phyloP scores from a whole-genome alignment of 495 filamentous ascomycete species.

The Cryomyces antarcticus region DNA sequence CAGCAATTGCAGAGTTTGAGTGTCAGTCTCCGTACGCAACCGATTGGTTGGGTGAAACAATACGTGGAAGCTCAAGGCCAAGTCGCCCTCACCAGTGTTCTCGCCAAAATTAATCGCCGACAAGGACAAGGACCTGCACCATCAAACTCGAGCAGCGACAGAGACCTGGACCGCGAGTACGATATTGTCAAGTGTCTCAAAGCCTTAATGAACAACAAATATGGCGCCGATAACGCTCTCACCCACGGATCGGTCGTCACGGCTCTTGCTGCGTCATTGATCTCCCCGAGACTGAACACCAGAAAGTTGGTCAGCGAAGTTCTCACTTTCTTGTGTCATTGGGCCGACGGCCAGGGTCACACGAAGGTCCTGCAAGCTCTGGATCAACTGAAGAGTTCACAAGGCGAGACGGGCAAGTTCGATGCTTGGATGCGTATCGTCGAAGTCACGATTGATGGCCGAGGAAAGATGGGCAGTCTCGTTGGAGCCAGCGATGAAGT shows the following conservation, averaged over 20 bases:
- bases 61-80: slow-evolving; percentile 97
- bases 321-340: slow-evolving; percentile 90
- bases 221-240: slow-evolving; percentile 93
- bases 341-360: slow-evolving; percentile 88
- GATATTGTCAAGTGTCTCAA: slow-evolving; percentile 97
- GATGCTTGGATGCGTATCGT: slow-evolving; percentile 98
- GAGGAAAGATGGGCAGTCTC: slow-evolving; percentile 94
- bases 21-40: slow-evolving; percentile 86
- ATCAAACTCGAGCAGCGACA: slow-evolving; percentile 36
- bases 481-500: slow-evolving; percentile 95
- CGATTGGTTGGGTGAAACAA: slow-evolving; percentile 88
- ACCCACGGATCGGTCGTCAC: slow-evolving; percentile 74
- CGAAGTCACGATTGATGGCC: slow-evolving; percentile 89
- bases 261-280: slow-evolving; percentile 68
- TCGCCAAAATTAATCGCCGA: slow-evolving; percentile 77
- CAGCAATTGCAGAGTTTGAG: slow-evolving; percentile 82
- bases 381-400: slow-evolving; percentile 74
- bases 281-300: slow-evolving; percentile 76
- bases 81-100: slow-evolving; percentile 83
- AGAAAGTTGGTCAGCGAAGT: slow-evolving; percentile 93
- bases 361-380: slow-evolving; percentile 82
- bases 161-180: slow-evolving; percentile 85
- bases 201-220: slow-evolving; percentile 96
- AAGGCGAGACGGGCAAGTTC: slow-evolving; percentile 87
- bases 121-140: slow-evolving; percentile 54